Base-by-base conservation (phyloP, 345 rosid species). In the Geranium brycei region DNA sequence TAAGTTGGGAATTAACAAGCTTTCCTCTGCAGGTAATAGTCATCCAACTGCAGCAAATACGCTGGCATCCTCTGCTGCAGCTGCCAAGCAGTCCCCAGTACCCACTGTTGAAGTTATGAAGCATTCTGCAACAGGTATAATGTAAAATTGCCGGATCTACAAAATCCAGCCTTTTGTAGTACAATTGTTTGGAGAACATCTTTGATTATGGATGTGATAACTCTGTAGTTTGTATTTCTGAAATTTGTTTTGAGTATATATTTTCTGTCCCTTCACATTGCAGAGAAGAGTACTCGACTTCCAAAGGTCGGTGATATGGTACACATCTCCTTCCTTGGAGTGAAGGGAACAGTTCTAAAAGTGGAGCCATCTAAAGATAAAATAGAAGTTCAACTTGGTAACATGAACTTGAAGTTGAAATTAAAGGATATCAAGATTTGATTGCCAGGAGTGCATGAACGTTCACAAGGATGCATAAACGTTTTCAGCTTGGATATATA, bases 341-440 rank as follows among this genome's bases (percentile, higher is more conserved):
- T 79, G 77, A 77, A 74, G 65, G 98, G 73, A 47, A 83, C 73
- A 18, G 89, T 92, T 62, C 59, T 89, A 72, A 79, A 68, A 64
- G 87, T 89, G 60, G 99, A 92, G 57, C 75, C 73, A 19, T 76
- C 80, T 1, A 87, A 80, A 78, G 80, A 81, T 71, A 89, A 86
- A 80, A 78, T 92, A 62, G 67, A 79, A 56, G 95, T 92, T 72
- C 95, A 82, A 82, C 93, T 83, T 62, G 95, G 96, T 62, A 82
- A 72, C 77, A 80, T 93, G 91, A 87, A 83, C 78, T 65, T 89
- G 81, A 87, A 82, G 78, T 64, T 93, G 70, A 93, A 89, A 78
- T 70, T 77, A 38, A 35, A 60, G 7, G 90, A 87, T 28, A 59
- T 85, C 69, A 30, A 31, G 66, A 60, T 62, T 58, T 80, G 74